These are phyloP conservation scores for Drosera spatulata DNA, from an alignment of 179 eudicot genomes.

Conservation along the genomic window DNA sequence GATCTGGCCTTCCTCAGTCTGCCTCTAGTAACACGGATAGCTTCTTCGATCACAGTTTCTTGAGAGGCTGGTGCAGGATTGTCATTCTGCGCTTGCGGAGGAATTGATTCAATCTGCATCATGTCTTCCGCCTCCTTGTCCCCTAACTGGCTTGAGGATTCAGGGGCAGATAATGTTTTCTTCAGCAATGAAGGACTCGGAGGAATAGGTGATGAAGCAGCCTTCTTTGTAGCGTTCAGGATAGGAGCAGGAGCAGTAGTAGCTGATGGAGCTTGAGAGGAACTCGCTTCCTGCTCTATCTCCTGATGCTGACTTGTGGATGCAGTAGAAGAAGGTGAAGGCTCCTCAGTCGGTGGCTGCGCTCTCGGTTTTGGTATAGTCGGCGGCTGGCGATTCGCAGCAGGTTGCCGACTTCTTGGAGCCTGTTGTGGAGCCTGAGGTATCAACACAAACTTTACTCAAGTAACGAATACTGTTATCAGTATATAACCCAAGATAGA, in stretches of 20 bases:
- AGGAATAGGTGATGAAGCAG: conserved; percentile 3
- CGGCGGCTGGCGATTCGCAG: conserved; percentile 11
- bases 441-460: not conserved
- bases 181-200: conserved; percentile 12
- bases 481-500: too few species aligned
- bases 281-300: conserved; percentile 24
- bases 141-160: conserved; percentile 19
- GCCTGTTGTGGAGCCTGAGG: conserved; percentile 40
- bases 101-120: conserved; percentile 24
- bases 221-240: conserved; percentile 16
- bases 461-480: not conserved
- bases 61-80: conserved; percentile 26
- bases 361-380: not conserved
- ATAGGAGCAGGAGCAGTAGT: conserved; percentile 13
- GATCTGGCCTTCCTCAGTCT: conserved; percentile 46
- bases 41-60: conserved; percentile 48
- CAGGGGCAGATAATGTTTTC: conserved; percentile 16
- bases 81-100: conserved; percentile 21
- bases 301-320: conserved; percentile 39
- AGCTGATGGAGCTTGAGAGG: conserved; percentile 19
- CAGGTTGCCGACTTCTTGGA: conserved; percentile 25
- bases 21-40: conserved; percentile 44
- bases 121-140: conserved; percentile 14
- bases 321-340: conserved; percentile 45
- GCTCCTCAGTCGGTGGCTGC: conserved; percentile 22